Conservation (phyloP, 768 basidiomycete species). For the Auricularia heimuer region DNA sequence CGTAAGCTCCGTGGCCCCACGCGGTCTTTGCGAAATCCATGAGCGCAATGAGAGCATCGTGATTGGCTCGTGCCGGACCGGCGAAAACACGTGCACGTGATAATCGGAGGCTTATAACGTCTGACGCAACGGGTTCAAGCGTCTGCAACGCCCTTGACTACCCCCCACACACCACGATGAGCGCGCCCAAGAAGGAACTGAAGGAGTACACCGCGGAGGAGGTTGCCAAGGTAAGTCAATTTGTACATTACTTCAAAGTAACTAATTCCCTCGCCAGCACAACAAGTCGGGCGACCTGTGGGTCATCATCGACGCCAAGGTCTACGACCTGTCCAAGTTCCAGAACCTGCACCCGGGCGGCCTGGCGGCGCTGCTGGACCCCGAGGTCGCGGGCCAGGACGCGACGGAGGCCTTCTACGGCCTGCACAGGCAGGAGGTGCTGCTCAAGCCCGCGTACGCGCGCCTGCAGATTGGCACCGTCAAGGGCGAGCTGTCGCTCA, state of each 20-base stretch:
- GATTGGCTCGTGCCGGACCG: neutral
- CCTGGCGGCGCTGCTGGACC: constrained; percentile 61
- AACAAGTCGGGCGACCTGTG: constrained; percentile 73
- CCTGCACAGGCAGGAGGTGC: constrained; percentile 78
- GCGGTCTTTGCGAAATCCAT: too few relatives aligned
- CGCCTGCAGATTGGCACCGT: constrained; percentile 70
- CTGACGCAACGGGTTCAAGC: too few relatives aligned
- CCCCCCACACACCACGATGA: neutral
- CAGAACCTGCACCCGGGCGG: constrained; percentile 79
- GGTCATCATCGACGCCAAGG: constrained; percentile 77
- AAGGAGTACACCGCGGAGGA: constrained; percentile 54
- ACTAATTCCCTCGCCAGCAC: constrained; percentile 36
- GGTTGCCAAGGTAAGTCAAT: constrained; percentile 49
- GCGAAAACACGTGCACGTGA: neutral
- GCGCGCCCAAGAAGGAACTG: constrained; percentile 19
- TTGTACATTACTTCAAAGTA: neutral
- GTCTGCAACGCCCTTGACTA: too few relatives aligned
- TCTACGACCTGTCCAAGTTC: constrained; percentile 77
- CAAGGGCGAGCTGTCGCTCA: constrained; percentile 46
- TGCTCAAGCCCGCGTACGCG: constrained; percentile 62
- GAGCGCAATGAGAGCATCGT: too few relatives aligned
- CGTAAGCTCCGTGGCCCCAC: too few relatives aligned
- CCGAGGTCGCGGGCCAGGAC: constrained; percentile 76
- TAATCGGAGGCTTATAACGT: neutral
- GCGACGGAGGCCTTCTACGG: constrained; percentile 83